A percentile compares a stretch with the other conserved stretches of the same genome.
Conservation (phyloP, 169 alveolate species). For the Cryptosporidium andersoni region DNA sequence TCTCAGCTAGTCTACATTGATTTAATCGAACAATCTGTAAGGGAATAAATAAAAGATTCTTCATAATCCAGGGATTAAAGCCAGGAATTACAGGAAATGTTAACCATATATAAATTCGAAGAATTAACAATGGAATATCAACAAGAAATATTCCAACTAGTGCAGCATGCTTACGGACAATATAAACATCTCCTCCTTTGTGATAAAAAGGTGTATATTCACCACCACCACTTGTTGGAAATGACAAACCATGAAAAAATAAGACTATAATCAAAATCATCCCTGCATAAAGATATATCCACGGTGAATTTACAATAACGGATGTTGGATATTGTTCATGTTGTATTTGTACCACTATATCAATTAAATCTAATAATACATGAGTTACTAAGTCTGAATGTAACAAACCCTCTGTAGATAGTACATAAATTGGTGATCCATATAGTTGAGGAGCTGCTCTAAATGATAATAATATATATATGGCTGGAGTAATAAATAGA, state of each 20-base stretch:
- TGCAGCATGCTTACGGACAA: constrained; percentile 77
- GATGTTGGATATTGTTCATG: constrained; percentile 69
- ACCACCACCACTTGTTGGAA: constrained; percentile 75
- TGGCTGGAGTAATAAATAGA: constrained; percentile 63
- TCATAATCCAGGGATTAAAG: constrained; percentile 75
- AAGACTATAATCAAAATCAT: constrained; percentile 72
- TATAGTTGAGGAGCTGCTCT: constrained; percentile 73
- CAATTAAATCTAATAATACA: constrained; percentile 73
- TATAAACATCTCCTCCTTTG: constrained; percentile 72
- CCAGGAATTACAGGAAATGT: constrained; percentile 75
- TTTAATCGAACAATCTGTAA: constrained; percentile 74
- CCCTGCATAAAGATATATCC: constrained; percentile 74
- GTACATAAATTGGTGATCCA: constrained; percentile 69
- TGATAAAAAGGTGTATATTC: constrained; percentile 51
- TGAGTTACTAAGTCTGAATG: constrained; percentile 75
- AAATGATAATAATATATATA: constrained; percentile 74
- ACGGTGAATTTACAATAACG: constrained; percentile 68
- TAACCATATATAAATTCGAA: constrained; percentile 74
- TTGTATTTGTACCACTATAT: constrained; percentile 72
- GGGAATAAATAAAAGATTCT: constrained; percentile 71
- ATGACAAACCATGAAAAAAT: constrained; percentile 76
- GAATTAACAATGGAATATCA: constrained; percentile 72
- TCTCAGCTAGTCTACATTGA: constrained; percentile 77
- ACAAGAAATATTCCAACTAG: constrained; percentile 76
- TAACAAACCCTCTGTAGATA: constrained; percentile 73